Percentiles rank a stretch among this genome's conserved stretches.
These are phyloP conservation scores for Ormosia emarginata DNA, from an alignment of 306 rosid genomes.

Conservation along the genomic window DNA sequence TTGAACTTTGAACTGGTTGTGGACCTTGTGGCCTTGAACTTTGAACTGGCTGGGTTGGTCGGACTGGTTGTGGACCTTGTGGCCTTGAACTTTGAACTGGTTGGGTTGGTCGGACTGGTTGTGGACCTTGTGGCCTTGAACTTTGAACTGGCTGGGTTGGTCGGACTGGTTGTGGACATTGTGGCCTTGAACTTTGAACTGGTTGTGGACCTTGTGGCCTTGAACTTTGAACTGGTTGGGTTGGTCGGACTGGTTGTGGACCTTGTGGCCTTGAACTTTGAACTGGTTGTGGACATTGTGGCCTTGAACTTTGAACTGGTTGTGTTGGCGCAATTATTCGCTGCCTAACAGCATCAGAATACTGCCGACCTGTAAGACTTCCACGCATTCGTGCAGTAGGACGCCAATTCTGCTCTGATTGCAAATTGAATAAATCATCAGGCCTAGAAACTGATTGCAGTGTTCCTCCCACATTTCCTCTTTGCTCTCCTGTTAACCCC, in stretches of 20 bases:
- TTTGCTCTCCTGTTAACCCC: conserved; percentile 37
- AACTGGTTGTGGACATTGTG: conserved; percentile 20
- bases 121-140: too few species aligned
- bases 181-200: not conserved
- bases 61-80: conserved; percentile 23
- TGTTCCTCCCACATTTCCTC: conserved; percentile 39
- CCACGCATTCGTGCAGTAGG: conserved; percentile 86
- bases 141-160: too few species aligned
- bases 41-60: too few species aligned
- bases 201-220: conserved; percentile 3
- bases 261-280: conserved; percentile 5
- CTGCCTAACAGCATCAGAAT: conserved; percentile 37
- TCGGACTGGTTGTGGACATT: conserved; percentile 17
- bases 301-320: conserved; percentile 3
- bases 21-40: conserved; percentile 24
- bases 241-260: not conserved
- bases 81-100: conserved; percentile 5
- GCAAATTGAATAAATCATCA: conserved; percentile 24
- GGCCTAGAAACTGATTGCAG: conserved; percentile 42
- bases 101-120: too few species aligned
- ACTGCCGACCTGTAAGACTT: conserved; percentile 56
- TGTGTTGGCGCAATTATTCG: conserved; percentile 63
- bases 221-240: not conserved
- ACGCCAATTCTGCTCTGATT: conserved; percentile 56
- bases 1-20: conserved; percentile 22